A percentile compares a stretch with the other conserved stretches of the same genome.
Conservation (phyloP, 805 yeast genomes). For the Sugiyamaella qingdaonensis region DNA sequence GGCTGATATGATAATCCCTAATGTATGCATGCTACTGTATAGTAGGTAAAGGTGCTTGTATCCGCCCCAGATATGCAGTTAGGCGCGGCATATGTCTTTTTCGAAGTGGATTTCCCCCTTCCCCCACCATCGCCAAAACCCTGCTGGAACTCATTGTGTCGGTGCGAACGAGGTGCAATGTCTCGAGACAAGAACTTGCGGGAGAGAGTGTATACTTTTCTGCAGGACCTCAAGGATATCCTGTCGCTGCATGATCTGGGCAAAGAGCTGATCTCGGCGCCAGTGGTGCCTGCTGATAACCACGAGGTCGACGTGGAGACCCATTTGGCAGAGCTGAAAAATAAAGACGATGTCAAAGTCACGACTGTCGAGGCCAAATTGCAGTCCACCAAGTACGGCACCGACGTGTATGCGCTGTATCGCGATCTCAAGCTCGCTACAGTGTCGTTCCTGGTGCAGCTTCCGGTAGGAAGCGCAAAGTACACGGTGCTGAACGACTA, state of each 20-base stretch:
- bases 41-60: too few species aligned
- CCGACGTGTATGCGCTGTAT: slow-evolving; percentile 18
- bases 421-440: slow-evolving; percentile 32
- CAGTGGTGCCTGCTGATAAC: slow-evolving; percentile 7
- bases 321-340: neutral
- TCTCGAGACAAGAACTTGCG: neutral
- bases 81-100: neutral
- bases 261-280: neutral
- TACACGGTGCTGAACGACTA: slow-evolving; percentile 26
- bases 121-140: too few species aligned
- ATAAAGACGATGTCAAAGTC: neutral
- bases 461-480: slow-evolving; percentile 26
- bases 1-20: too few species aligned
- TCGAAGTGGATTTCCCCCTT: too few species aligned
- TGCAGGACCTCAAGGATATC: neutral
- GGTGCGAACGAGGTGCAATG: neutral
- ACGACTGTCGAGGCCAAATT: slow-evolving; percentile 12
- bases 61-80: neutral
- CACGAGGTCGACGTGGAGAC: neutral
- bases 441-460: slow-evolving; percentile 21
- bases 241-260: slow-evolving; percentile 6
- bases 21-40: too few species aligned
- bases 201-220: neutral
- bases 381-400: slow-evolving; percentile 4
- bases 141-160: too few species aligned